Evolutionary conservation across 2,329 filamentous ascomycete species (phyloP), one percentile per base, ranked within the genome.

Genomic region (Sporothrix luriei): DNA sequence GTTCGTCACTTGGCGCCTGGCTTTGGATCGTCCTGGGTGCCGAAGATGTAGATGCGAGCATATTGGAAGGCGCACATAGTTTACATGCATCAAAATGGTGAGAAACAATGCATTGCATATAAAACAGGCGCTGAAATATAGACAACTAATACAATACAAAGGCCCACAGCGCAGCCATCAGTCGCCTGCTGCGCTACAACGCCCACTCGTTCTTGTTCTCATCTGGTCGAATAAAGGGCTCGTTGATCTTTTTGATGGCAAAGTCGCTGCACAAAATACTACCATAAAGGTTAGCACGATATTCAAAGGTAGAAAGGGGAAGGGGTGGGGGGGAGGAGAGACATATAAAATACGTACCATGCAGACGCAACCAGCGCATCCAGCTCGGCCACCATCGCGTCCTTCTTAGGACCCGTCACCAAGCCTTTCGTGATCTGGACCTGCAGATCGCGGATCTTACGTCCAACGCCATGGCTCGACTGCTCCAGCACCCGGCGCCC

Each of bases 181-280:
- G 48, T 43, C 24, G 9, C 9, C 10, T 29, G 43, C 16, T 29
- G 14, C 43, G 4, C 64, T 72, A 78, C 38, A 80, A 69, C 29
- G 87, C 89, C 95, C 95, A 99, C 76, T 97, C 93, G 69, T 89
- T 87, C 73, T 83, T 82, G 77, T 94, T 86, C 75, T 97, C 94
- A 26, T 85, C 84, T 4, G 85, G 81, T 48, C 85, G 87, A 69
- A 98, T 87, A 77, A 99, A 98, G 0, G 95, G 94, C 81, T 97
- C 93, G 75, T 97, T 93, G 70, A 99, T 92, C 76, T 91, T 87
- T 82, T 94, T 96, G 76, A 99, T 97, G 2, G 94, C 95, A 80
- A 96, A 88, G 73, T 99, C 95, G 77, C 93, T 94, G 79, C 95
- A 99, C 24, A 99, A 82, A 68, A 98, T 93, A 83, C 54, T 57